These are phyloP conservation scores for Amborella trichopoda DNA, from an alignment of 164 flowering plant species.

Conservation along the genomic window DNA sequence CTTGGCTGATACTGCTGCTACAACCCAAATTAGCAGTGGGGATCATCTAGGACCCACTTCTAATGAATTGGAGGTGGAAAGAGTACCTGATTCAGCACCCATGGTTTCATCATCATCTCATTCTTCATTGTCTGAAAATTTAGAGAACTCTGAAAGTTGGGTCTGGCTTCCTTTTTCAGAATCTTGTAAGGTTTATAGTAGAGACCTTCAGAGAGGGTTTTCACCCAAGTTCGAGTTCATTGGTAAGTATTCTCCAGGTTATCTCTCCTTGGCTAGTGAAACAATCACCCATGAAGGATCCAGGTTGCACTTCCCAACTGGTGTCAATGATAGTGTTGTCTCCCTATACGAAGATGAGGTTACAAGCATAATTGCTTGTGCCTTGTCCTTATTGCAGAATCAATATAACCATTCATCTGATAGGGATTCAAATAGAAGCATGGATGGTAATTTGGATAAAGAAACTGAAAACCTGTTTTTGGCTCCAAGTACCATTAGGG, in stretches of 20 bases:
- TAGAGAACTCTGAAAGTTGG: slow-evolving; percentile 31
- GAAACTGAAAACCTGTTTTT: slow-evolving; percentile 18
- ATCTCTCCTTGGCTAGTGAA: slow-evolving; percentile 26
- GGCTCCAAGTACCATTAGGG: slow-evolving; percentile 31
- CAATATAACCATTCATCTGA: slow-evolving; percentile 11
- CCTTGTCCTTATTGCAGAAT: slow-evolving; percentile 48
- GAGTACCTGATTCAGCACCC: too few species aligned
- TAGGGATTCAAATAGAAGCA: slow-evolving; percentile 15
- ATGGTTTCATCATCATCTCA: too few species aligned
- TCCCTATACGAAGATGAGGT: slow-evolving; percentile 71
- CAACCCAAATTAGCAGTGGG: too few species aligned
- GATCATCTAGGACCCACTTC: too few species aligned
- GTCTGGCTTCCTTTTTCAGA: slow-evolving; percentile 64
- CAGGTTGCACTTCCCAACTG: slow-evolving; percentile 55
- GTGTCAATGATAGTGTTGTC: slow-evolving; percentile 37
- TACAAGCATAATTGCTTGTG: slow-evolving; percentile 84
- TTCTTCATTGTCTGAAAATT: slow-evolving; percentile 8
- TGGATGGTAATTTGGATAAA: slow-evolving; percentile 8
- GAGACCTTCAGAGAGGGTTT: slow-evolving; percentile 33
- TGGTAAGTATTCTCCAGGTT: slow-evolving; percentile 17
- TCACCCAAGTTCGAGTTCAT: slow-evolving; percentile 38
- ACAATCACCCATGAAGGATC: slow-evolving; percentile 48
- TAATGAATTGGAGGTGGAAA: too few species aligned
- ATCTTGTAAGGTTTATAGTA: slow-evolving; percentile 29
- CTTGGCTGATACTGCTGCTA: too few species aligned